Conservation (phyloP, 2,329 filamentous ascomycete species). For the Periconia sp. region DNA sequence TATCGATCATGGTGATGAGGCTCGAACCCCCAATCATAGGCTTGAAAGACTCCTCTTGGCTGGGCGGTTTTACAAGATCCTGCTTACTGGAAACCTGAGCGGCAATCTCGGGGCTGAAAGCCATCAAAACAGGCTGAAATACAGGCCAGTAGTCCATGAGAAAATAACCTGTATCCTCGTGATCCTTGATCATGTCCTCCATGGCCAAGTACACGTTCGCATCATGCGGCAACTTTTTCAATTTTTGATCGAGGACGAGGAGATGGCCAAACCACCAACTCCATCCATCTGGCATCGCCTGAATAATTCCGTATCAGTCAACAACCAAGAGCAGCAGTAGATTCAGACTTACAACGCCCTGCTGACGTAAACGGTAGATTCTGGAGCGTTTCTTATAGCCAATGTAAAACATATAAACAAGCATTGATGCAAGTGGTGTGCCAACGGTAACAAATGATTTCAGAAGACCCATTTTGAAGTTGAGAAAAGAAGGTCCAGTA, state of each 20-base stretch:
- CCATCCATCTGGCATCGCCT: neutral
- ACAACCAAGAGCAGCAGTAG: neutral
- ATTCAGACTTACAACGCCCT: neutral
- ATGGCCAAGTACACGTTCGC: neutral
- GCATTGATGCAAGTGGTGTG: neutral
- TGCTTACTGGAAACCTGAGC: conserved; percentile 5
- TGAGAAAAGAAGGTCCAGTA: too few relatives aligned
- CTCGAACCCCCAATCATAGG: conserved; percentile 15
- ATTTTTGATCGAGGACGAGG: neutral
- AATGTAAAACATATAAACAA: neutral
- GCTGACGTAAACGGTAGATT: neutral
- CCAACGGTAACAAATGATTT: neutral
- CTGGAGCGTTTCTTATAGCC: neutral
- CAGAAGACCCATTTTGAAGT: too few relatives aligned
- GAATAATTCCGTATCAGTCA: neutral
- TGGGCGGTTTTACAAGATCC: conserved; percentile 11
- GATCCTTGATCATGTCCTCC: neutral
- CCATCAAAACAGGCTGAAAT: conserved; percentile 10
- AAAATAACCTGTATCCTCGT: neutral
- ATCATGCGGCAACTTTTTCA: neutral
- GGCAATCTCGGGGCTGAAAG: conserved; percentile 10
- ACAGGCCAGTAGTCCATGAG: conserved; percentile 21
- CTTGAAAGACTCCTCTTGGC: conserved; percentile 7
- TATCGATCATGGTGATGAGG: conserved; percentile 15
- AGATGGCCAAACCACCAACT: conserved; percentile 1